Percentiles rank a stretch among this genome's conserved stretches.
Conservation (phyloP, 129 eudicot genomes). For the Centaurea solstitialis region DNA sequence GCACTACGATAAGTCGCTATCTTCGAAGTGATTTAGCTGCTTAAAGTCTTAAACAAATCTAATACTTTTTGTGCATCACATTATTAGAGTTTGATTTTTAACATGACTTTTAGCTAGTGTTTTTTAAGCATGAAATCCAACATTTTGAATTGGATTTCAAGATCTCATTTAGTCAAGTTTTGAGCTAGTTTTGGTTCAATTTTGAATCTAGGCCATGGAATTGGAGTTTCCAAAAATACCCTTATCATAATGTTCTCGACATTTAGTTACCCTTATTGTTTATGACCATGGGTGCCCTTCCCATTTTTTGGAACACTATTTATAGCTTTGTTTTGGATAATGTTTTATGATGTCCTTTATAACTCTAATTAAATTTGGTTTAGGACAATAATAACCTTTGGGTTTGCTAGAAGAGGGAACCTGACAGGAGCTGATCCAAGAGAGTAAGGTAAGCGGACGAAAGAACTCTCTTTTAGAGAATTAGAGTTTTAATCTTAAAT, state of each 20-base stretch:
- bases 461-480: too few relatives aligned
- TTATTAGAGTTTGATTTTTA: conserved; percentile 29
- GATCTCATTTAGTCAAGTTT: not conserved
- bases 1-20: conserved; percentile 17
- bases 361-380: too few relatives aligned
- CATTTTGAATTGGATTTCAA: not conserved
- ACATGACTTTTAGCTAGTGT: conserved; percentile 21
- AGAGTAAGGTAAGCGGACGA: too few relatives aligned
- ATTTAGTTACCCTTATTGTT: not conserved
- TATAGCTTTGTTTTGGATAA: too few relatives aligned
- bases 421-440: too few relatives aligned
- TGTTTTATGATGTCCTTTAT: too few relatives aligned
- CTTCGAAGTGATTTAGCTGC: conserved; percentile 18
- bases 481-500: too few relatives aligned
- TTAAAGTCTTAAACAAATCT: conserved; percentile 12
- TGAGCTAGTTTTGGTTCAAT: not conserved
- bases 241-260: not conserved
- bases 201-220: not conserved
- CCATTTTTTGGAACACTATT: too few relatives aligned
- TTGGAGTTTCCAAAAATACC: conserved; percentile 8
- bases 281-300: too few relatives aligned
- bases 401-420: too few relatives aligned
- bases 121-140: conserved; percentile 1
- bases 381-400: too few relatives aligned
- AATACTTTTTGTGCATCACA: conserved; percentile 9